Conservation (phyloP, 768 basidiomycete species). For the Mycena belliarum region DNA sequence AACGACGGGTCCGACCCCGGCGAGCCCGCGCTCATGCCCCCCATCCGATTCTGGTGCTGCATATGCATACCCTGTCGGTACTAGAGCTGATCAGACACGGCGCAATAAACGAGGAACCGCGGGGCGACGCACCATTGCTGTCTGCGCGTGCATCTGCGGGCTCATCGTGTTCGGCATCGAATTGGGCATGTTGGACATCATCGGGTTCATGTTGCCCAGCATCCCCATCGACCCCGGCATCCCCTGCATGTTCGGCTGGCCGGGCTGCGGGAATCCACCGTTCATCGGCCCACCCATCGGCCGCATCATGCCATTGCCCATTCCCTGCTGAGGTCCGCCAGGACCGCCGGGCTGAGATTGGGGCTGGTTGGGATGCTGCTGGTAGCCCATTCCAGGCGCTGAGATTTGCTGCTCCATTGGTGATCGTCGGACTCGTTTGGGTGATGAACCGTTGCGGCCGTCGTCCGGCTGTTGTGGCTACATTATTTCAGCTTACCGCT, state of each 20-base stretch:
- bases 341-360: constrained; percentile 34
- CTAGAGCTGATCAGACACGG: constrained; percentile 10
- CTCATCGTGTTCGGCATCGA: constrained; percentile 18
- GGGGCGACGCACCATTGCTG: constrained; percentile 10
- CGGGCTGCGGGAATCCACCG: constrained; percentile 27
- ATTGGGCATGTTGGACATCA: constrained; percentile 8
- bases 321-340: constrained; percentile 32
- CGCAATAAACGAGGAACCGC: not conserved
- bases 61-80: constrained; percentile 15
- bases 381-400: constrained; percentile 34
- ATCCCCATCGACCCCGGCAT: constrained; percentile 27
- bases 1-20: constrained; percentile 49
- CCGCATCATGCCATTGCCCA: constrained; percentile 42
- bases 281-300: constrained; percentile 34
- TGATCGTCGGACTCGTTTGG: constrained; percentile 55
- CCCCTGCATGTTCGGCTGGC: constrained; percentile 12
- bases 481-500: constrained; percentile 1
- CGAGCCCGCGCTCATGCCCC: constrained; percentile 39
- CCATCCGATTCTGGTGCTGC: constrained; percentile 16
- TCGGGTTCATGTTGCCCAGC: constrained; percentile 16
- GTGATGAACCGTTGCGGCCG: constrained; percentile 51
- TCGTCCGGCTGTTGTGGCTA: constrained; percentile 40
- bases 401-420: constrained; percentile 49
- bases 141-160: constrained; percentile 21
- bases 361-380: constrained; percentile 19